Evolutionary conservation across 805 yeast species (phyloP).

Genomic region (Kodamaea nitidulidarum): DNA sequence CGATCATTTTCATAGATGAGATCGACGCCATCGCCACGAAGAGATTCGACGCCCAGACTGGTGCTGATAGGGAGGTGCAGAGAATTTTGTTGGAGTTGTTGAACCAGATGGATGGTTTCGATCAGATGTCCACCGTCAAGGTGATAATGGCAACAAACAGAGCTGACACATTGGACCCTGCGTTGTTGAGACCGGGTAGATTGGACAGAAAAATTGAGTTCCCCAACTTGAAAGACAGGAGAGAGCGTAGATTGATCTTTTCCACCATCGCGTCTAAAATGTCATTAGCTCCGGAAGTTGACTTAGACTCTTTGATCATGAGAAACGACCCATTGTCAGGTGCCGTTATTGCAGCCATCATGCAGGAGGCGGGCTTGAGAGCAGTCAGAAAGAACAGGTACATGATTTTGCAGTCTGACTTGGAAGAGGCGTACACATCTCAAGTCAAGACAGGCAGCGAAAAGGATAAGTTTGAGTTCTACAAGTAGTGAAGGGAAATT

Average conservation of each 20-base stretch:
- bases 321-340: constrained; percentile 97
- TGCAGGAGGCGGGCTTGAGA: constrained; percentile 99
- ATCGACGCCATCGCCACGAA: constrained; percentile 98
- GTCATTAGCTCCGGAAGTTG: constrained; percentile 98
- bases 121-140: constrained; percentile 90
- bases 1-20: constrained; percentile 96
- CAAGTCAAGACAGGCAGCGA: constrained; percentile 96
- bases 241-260: constrained; percentile 95
- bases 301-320: constrained; percentile 87
- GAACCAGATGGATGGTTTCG: constrained; percentile 99
- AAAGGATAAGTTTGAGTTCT: constrained; percentile 96
- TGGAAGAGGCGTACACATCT: constrained; percentile 95
- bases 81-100: constrained; percentile 92
- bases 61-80: constrained; percentile 99
- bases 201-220: constrained; percentile 96
- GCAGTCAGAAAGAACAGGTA: constrained; percentile 98
- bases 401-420: constrained; percentile 90
- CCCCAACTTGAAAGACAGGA: constrained; percentile 92
- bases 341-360: constrained; percentile 95
- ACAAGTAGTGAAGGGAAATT: constrained; percentile 52
- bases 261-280: constrained; percentile 94
- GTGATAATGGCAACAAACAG: constrained; percentile 99
- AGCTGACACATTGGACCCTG: constrained; percentile 98
- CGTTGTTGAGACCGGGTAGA: constrained; percentile 93
- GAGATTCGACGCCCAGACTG: constrained; percentile 99